Base-by-base conservation (phyloP, 805 yeast genomes). In the Hanseniaspora lachancei region DNA sequence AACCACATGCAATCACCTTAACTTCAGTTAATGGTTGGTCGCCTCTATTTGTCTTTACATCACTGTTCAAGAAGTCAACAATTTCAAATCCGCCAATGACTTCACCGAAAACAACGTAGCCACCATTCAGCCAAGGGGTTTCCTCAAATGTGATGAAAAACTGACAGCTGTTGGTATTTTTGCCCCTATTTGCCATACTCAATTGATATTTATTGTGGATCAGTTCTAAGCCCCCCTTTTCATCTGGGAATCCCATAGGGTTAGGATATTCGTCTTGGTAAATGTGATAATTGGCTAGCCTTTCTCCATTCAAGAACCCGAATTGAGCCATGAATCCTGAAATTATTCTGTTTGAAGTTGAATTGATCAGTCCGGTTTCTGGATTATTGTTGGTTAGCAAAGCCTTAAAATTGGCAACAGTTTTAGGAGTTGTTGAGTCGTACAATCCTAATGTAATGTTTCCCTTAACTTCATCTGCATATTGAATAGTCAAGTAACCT, bases 71-170 rank as follows among this genome's bases (percentile, higher is more conserved):
- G 69, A 78, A 75, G 61, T 76, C 71, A 56, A 91, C 86, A 51
- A 88, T 79, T 61, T 91, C 96, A 74, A 81, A 76, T 49, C 97
- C 97, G 57, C 84, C 89, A 18, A 88, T 57, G 56, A 93, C 96
- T 72, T 88, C 87, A 61, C 98, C 98, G 65, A 93, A 93, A 43
- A 93, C 98, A 66, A 93, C 98, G 71, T 93, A 98, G 63, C 75
- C 81, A 61, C 95, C 93, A 66, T 93, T 88, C 66, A 93, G 79
- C 97, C 98, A 93, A 50, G 83, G 73, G 38, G 79, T 77, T 23
- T 85, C 96, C 29, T 97, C 89, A 51, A 70, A 67, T 65, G 96
- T 89, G 73, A 93, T 84, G 77, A 89, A 89, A 69, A 89, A 89
- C 72, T 89, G 97, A 39, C 96, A 88, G 21, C 96, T 96, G 68